Percentiles rank a stretch among this genome's conserved stretches.
These are phyloP conservation scores for Zasmidium citrigriseum DNA, from an alignment of 2,329 filamentous ascomycete genomes.

Conservation along the genomic window DNA sequence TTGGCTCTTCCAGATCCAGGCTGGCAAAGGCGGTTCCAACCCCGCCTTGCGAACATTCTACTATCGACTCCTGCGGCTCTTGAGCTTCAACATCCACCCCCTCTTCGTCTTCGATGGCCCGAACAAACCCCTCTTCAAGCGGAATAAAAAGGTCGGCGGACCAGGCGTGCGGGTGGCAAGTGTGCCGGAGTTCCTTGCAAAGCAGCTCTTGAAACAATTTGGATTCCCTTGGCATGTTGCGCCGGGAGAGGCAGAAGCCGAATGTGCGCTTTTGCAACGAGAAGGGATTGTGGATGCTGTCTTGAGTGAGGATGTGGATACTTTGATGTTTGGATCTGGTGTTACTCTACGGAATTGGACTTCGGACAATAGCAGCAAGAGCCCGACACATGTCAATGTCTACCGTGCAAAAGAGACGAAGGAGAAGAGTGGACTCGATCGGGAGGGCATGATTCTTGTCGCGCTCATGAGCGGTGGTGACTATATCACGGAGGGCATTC, in stretches of 20 bases:
- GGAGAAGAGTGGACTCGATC: slow-evolving; percentile 64
- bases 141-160: slow-evolving; percentile 69
- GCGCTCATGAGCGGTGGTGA: slow-evolving; percentile 95
- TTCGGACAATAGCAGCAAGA: slow-evolving; percentile 66
- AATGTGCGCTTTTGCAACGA: slow-evolving; percentile 83
- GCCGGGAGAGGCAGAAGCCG: slow-evolving; percentile 92
- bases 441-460: slow-evolving; percentile 89
- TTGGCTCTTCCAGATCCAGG: slow-evolving; percentile 93
- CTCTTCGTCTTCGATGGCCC: slow-evolving; percentile 90
- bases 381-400: slow-evolving; percentile 81
- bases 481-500: slow-evolving; percentile 85
- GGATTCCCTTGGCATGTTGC: slow-evolving; percentile 83
- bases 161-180: slow-evolving; percentile 65
- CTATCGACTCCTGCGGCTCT: slow-evolving; percentile 79
- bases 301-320: slow-evolving; percentile 90
- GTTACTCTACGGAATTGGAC: slow-evolving; percentile 65
- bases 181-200: slow-evolving; percentile 73
- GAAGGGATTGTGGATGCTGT: slow-evolving; percentile 88
- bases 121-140: slow-evolving; percentile 82
- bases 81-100: slow-evolving; percentile 76
- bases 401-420: slow-evolving; percentile 67
- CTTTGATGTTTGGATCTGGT: slow-evolving; percentile 25
- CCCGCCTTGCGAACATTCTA: slow-evolving; percentile 90
- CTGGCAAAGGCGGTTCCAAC: slow-evolving; percentile 80
- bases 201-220: slow-evolving; percentile 80